Evolutionary conservation across 345 rosid genomes (phyloP).

Genomic region (Gossypium anomalum): DNA sequence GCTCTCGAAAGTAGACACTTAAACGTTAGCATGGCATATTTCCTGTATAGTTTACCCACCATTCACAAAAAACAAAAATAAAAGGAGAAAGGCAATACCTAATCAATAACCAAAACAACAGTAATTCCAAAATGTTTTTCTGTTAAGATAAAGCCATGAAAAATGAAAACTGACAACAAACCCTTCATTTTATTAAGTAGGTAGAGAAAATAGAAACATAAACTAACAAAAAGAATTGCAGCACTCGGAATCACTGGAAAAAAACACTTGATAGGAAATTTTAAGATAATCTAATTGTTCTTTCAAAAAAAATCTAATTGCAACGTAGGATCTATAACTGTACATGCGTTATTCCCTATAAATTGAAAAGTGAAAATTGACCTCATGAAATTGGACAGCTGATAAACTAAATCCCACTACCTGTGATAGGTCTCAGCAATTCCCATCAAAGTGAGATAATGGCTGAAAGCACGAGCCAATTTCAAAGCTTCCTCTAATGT

Average conservation of each 20-base stretch:
- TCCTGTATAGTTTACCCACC: background rate
- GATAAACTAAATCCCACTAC: constrained; percentile 27
- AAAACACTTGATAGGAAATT: background rate
- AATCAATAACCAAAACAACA: background rate
- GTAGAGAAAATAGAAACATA: background rate
- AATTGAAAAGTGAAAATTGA: background rate
- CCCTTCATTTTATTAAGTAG: background rate
- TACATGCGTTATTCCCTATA: background rate
- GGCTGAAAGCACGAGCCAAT: constrained; percentile 88
- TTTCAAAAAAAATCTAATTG: background rate
- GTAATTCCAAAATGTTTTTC: background rate
- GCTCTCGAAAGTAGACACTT: background rate
- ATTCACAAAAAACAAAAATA: background rate
- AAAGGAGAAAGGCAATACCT: background rate
- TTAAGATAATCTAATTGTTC: background rate
- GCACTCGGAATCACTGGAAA: background rate
- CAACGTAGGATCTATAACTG: background rate
- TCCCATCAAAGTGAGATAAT: constrained; percentile 90
- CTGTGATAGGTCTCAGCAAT: constrained; percentile 95
- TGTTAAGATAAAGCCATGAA: constrained; percentile 8
- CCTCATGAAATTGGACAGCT: background rate
- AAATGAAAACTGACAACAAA: constrained; percentile 1
- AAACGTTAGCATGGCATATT: background rate
- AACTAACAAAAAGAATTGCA: background rate
- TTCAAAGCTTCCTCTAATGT: constrained; percentile 81